Evolutionary conservation across 768 basidiomycete genomes (phyloP), one percentile per base, ranked within the genome.

Genomic region (Grammothele lineata): DNA sequence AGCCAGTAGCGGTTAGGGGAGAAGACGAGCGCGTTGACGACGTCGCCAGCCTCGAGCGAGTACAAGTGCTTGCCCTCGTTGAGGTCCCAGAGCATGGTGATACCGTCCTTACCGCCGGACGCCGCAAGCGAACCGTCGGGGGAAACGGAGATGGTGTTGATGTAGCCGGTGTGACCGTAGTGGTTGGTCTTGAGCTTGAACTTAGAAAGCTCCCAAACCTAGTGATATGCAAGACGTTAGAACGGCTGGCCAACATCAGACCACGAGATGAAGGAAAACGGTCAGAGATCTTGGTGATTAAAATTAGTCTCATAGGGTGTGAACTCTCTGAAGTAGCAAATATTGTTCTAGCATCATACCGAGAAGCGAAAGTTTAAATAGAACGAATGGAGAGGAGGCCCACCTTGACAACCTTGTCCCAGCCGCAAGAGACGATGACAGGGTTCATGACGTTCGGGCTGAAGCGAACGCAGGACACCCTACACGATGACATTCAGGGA

Each of bases 161-260:
- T 93, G 79, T 97, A 98, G 55, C 95, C 96, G 41, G 90, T 95
- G 80, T 99, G 96, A 57, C 96, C 96, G 66, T 91, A 92, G 79
- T 99, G 96, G 81, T 98, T 98, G 72, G 96, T 98, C 82, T 93
- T 92, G 68, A 99, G 82, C 77, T 99, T 98, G 85, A 97, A 98
- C 73, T 97, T 96, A 68, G 90, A 90, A 51, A 98, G 86, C 70
- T 99, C 96, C 96, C 96, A 99, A 59, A 99, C 96, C 95, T 99
- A 22, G 5, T 9, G 9, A 32, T 9, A 32, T 33, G n/a, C 21
- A 35, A 36, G 43, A 37, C 37, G 22, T 24, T 10, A 21, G 14
- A n/a, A n/a, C n/a, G n/a, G n/a, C n/a, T n/a, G n/a, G n/a, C n/a
- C n/a, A n/a, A n/a, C 11, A 21, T 39, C 23, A 39, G 37, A 6